Evolutionary conservation across 78 protist genomes (phyloP).

Genomic region (Protostelium mycophagum): DNA sequence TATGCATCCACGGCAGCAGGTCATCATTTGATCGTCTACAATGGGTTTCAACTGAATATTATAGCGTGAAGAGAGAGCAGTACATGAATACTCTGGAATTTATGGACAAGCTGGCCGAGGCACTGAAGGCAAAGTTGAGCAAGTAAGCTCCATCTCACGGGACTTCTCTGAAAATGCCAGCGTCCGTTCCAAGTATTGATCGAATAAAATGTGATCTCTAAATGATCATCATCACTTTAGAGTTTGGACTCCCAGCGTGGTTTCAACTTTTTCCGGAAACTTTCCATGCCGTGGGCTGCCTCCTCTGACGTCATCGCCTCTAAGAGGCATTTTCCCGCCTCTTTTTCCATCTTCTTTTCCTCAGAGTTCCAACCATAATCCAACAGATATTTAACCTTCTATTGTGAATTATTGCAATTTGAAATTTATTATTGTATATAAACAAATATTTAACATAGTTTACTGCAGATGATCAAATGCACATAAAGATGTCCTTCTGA

Average conservation of each 20-base stretch:
- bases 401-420: too few relatives aligned
- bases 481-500: too few relatives aligned
- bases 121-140: slow-evolving; percentile 6
- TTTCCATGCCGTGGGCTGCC: not conserved
- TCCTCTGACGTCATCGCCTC: not conserved
- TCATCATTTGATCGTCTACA: not conserved
- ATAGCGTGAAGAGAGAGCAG: slow-evolving; percentile 16
- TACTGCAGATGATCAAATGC: too few relatives aligned
- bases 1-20: slow-evolving; percentile 29
- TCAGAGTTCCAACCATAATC: not conserved
- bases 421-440: too few relatives aligned
- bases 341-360: not conserved
- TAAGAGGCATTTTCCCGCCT: not conserved
- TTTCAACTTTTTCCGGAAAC: not conserved
- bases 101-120: slow-evolving; percentile 41
- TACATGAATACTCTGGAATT: slow-evolving; percentile 47
- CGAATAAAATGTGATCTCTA: too few relatives aligned
- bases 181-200: not conserved
- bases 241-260: not conserved
- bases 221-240: too few relatives aligned
- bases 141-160: not conserved
- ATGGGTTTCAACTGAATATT: not conserved
- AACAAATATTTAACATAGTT: too few relatives aligned
- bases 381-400: not conserved
- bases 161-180: not conserved